Evolutionary conservation across 2,329 filamentous ascomycete genomes (phyloP).

Genomic region (Nakataea oryzae): DNA sequence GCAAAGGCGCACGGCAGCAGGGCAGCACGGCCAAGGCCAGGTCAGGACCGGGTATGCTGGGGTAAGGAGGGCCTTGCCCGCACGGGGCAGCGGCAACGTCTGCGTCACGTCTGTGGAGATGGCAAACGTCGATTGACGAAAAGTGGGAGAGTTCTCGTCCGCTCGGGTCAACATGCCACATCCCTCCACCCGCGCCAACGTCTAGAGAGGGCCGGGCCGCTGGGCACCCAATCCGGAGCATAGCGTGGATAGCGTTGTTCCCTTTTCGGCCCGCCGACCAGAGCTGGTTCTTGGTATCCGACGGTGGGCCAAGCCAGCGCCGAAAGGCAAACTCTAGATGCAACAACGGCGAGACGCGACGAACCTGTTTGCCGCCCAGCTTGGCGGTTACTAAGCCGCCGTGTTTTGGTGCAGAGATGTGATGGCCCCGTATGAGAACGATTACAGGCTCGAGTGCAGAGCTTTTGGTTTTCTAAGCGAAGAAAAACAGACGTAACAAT

Average conservation of each 20-base stretch:
- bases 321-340: neutral
- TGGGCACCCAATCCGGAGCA: neutral
- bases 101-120: neutral
- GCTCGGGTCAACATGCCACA: neutral
- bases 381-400: neutral
- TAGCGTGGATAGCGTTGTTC: neutral
- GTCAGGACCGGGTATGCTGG: neutral
- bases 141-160: no score
- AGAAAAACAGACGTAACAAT: no score
- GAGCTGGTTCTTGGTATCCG: no score
- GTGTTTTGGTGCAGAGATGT: no score
- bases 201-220: neutral
- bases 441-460: no score
- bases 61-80: no score
- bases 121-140: neutral
- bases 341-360: neutral
- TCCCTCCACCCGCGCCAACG: neutral
- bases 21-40: neutral
- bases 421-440: no score
- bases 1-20: neutral
- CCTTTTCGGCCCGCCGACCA: neutral
- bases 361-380: neutral
- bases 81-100: no score
- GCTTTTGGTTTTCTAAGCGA: no score
- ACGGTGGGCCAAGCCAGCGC: no score